Percentiles rank a stretch among this genome's conserved stretches.
phyloP scores from a whole-genome alignment of 257 asterid species.

The Solanum rostratum region DNA sequence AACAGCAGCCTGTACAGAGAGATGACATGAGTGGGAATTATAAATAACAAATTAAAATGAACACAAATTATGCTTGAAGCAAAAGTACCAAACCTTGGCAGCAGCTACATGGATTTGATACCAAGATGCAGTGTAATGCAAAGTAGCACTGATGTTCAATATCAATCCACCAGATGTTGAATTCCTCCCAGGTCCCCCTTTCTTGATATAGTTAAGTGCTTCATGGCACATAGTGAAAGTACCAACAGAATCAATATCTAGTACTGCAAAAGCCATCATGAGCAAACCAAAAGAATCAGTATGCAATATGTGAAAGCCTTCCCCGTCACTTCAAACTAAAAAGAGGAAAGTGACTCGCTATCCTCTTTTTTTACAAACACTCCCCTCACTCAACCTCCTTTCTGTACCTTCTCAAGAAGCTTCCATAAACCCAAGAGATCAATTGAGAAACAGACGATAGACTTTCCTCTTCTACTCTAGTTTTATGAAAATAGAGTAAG shows the following conservation, averaged over 20 bases:
- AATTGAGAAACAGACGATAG: not conserved
- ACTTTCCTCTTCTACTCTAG: not conserved
- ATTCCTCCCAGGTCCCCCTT: slow-evolving; percentile 50
- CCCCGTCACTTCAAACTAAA: not conserved
- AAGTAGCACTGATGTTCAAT: slow-evolving; percentile 78
- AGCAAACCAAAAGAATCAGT: slow-evolving; percentile 74
- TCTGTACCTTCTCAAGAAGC: not conserved
- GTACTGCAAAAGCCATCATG: slow-evolving; percentile 32
- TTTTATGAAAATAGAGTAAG: not conserved
- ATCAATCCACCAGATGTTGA: slow-evolving; percentile 65
- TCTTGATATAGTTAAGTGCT: slow-evolving; percentile 59
- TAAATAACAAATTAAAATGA: not conserved
- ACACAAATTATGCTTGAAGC: not conserved
- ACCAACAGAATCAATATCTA: slow-evolving; percentile 91
- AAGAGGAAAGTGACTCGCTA: not conserved
- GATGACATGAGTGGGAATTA: not conserved
- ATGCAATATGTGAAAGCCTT: slow-evolving; percentile 37
- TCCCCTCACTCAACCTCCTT: not conserved
- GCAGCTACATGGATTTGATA: slow-evolving; percentile 90
- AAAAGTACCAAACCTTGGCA: slow-evolving; percentile 51
- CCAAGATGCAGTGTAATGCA: slow-evolving; percentile 88
- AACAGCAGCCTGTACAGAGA: slow-evolving; percentile 57
- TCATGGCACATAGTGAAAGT: slow-evolving; percentile 93
- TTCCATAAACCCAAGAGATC: not conserved
- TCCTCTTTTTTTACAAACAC: not conserved